Evolutionary conservation across 2,329 filamentous ascomycete genomes (phyloP), one percentile per base, ranked within the genome.

Genomic region (Xylariaceae sp.): DNA sequence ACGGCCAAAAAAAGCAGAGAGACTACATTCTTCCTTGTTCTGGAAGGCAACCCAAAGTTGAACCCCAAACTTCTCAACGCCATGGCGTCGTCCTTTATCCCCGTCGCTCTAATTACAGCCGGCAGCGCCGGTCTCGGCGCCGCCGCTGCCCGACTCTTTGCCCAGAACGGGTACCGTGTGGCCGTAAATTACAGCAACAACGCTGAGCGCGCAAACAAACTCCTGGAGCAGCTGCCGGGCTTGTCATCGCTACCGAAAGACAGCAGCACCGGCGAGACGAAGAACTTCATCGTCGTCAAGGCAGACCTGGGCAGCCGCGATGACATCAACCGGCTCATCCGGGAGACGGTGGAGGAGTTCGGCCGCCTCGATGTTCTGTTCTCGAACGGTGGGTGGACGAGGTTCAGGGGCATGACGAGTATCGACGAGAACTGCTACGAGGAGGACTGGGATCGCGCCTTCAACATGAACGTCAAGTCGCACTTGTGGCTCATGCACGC

Each of bases 331-430:
- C 74, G 75, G 0, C 77, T 86, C 0, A 82, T 92, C 1, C 71
- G 79, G 15, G 78, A 86, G 37, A 81, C 83, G 1, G 76, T 86
- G 41, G 72, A 78, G 21, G 72, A 71, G n/a, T 77, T 91, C 58
- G 88, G 86, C 4, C 83, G 86, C 1, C 70, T 94, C n/a, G 89
- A 94, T 72, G 79, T 91, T 33, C 76, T 94, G 39, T 83, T 93
- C 64, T 88, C 87, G 2, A 94, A 94, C 70, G 88, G 87, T 6
- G 80, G 81, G 2, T 83, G 80, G 79, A 81, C 80, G 0, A 66
- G 64, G 13, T 67, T 79, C 13, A 70, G 77, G 10, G 68, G 78
- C 44, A 72, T 82, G 39, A 66, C 57, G 6, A 68, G 78, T 59
- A 65, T 84, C 21, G 75, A 81, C 21, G 80, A 84, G 9, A 81